phyloP scores from a whole-genome alignment of 2,329 filamentous ascomycete species.

The Pseudogymnoascus sp. region DNA sequence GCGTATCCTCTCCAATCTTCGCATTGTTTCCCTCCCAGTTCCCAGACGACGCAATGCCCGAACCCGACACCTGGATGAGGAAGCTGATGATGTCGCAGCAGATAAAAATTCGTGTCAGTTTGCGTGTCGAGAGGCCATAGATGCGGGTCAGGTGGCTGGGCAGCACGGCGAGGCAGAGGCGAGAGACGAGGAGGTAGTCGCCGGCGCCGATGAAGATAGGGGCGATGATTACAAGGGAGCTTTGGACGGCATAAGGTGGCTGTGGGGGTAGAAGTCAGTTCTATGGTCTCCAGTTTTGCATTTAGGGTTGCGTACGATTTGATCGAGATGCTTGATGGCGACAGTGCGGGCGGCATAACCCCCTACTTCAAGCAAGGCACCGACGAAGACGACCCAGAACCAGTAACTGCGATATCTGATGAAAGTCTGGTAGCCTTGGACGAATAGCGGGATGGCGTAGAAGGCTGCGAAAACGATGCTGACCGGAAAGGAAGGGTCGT shows the following conservation, averaged over 20 bases:
- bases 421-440: conserved; percentile 35
- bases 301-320: conserved; percentile 25
- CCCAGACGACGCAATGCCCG: conserved; percentile 34
- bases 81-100: conserved; percentile 37
- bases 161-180: conserved; percentile 34
- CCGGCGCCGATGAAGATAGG: conserved; percentile 42
- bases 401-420: conserved; percentile 35
- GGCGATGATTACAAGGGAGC: conserved; percentile 37
- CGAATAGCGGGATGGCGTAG: conserved; percentile 32
- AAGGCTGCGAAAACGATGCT: conserved; percentile 35
- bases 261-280: not conserved
- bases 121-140: conserved; percentile 30
- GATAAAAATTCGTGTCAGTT: conserved; percentile 40
- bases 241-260: conserved; percentile 16
- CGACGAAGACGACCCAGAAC: conserved; percentile 37
- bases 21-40: conserved; percentile 36
- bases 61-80: conserved; percentile 38
- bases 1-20: conserved; percentile 32
- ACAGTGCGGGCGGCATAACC: conserved; percentile 34
- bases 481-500: conserved; percentile 35
- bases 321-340: conserved; percentile 29
- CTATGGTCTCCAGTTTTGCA: not conserved
- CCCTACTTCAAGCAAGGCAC: conserved; percentile 34
- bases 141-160: conserved; percentile 28
- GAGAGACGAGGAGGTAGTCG: conserved; percentile 43